Conservation (phyloP, 2,329 filamentous ascomycete genomes). For the Colletotrichum horii region DNA sequence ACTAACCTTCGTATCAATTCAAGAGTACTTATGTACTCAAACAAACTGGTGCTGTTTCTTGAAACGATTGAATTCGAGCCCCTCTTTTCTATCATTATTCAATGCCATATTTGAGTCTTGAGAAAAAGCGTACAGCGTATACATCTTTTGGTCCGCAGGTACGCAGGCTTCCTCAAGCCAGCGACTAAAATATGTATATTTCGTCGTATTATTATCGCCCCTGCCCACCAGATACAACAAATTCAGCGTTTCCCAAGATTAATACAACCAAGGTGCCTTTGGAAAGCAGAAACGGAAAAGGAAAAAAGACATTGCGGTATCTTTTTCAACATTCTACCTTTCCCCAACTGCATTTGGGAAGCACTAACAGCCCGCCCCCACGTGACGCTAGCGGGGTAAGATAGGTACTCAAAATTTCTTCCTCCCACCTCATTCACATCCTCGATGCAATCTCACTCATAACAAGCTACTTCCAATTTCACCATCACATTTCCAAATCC, state of each 20-base stretch:
- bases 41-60: background rate
- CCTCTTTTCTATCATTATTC: background rate
- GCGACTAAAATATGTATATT: background rate
- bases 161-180: background rate
- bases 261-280: background rate
- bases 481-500: background rate
- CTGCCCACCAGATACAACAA: rapidly evolving
- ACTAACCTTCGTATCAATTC: too few relatives aligned
- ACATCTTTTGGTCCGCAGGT: background rate
- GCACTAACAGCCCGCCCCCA: background rate
- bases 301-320: background rate
- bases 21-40: background rate
- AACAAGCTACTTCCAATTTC: background rate
- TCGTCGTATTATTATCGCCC: background rate
- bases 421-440: background rate
- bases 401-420: background rate
- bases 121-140: background rate
- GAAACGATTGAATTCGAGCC: background rate
- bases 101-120: background rate
- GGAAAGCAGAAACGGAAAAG: background rate
- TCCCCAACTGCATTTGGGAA: background rate
- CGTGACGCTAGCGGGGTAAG: background rate
- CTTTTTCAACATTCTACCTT: background rate
- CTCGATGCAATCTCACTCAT: background rate
- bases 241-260: background rate